Evolutionary conservation across 2,329 filamentous ascomycete species (phyloP), one percentile per base, ranked within the genome.

Genomic region (Fusarium ramigenum): DNA sequence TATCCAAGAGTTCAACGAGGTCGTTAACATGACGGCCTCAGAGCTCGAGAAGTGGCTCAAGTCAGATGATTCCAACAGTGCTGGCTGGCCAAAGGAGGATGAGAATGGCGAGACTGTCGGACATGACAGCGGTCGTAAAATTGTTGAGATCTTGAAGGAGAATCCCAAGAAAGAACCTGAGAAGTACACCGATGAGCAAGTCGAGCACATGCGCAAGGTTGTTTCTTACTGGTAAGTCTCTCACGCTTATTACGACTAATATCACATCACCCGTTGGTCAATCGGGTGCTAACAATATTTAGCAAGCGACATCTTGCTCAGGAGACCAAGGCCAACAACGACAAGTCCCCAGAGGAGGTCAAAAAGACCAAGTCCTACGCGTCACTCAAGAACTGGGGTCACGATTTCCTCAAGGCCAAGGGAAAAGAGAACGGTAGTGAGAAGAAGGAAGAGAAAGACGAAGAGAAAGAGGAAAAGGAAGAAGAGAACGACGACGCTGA

Each of bases 291-390:
- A 23, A 50, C 36, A 18, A 0, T 5, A 44, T 11, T 6, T 12
- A 84, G 82, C 78, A 93, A 92, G 78, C 84, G 90, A 9, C 90
- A 92, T 81, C 81, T 93, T 1, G 90, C 90, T 0, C 90, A 92
- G 74, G 90, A 93, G 79, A 85, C 87, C 63, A 87, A 85, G 69
- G 84, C 84, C 39, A 91, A 91, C 75, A 82, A 84, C 63, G 83
- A 91, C 72, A 88, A 89, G 57, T 79, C 84, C 1, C 68, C 78
- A 0, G 81, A 82, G 18, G 83, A 85, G n/a, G 78, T 84, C 12
- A 85, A 85, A 53, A 82, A 85, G 79, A 86, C 84, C 39, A 87
- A 86, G 71, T 86, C 84, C 1, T 90, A 91, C 53, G 88, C 86
- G 34, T 89, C 86, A 9, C 80, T 91, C 72, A 91, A 91, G 83